phyloP scores from a whole-genome alignment of 225 moss, liverwort and hornwort genomes.

The Marchantia paleacea region DNA sequence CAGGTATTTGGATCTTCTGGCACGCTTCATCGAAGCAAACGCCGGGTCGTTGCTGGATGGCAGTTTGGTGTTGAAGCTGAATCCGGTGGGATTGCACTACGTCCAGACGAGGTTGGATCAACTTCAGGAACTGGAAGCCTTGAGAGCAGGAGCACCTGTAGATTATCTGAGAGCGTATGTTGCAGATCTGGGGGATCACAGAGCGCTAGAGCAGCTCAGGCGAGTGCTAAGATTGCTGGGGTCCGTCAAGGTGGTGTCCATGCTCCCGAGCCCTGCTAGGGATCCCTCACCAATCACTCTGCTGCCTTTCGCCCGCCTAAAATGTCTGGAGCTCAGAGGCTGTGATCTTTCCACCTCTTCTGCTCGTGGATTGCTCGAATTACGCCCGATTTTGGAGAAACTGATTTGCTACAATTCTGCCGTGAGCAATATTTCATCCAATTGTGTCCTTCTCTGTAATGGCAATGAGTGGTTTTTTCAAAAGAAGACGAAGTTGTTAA shows the following conservation, averaged over 20 bases:
- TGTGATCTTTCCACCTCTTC: conserved; percentile 92
- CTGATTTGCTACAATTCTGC: conserved; percentile 86
- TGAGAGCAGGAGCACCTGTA: conserved; percentile 85
- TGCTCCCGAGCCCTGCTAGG: conserved; percentile 55
- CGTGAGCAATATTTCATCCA: conserved; percentile 40
- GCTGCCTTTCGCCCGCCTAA: conserved; percentile 66
- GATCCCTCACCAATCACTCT: conserved; percentile 83
- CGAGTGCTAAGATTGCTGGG: conserved; percentile 69
- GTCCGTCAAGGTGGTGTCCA: conserved; percentile 69
- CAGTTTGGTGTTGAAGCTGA: conserved; percentile 76
- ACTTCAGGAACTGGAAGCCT: conserved; percentile 79
- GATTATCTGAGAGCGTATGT: conserved; percentile 93
- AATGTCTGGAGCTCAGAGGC: conserved; percentile 81
- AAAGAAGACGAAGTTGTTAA: background rate
- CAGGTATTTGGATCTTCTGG: conserved; percentile 86
- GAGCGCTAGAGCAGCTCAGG: conserved; percentile 88
- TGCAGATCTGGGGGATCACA: conserved; percentile 92
- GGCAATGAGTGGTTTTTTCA: background rate
- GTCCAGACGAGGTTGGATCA: conserved; percentile 89
- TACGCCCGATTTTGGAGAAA: conserved; percentile 84
- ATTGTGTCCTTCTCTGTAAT: background rate
- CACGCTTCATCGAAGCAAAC: conserved; percentile 76
- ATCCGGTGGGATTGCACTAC: conserved; percentile 89
- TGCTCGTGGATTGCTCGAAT: conserved; percentile 79
- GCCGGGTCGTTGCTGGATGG: conserved; percentile 70